Evolutionary conservation across 2,329 filamentous ascomycete genomes (phyloP).

Genomic region (Xylaria hypoxylon): DNA sequence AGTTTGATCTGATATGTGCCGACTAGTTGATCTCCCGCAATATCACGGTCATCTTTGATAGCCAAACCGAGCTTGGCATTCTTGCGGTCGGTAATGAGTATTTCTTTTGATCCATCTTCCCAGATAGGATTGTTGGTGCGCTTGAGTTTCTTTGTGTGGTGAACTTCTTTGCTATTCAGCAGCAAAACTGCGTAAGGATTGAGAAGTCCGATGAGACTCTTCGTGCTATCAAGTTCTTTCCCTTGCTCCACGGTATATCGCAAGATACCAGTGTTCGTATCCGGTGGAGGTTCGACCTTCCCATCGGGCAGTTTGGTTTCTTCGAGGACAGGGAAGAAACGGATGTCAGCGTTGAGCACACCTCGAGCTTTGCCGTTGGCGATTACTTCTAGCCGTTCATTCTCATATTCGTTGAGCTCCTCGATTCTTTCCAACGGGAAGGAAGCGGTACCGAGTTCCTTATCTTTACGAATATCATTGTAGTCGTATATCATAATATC

Average conservation of each 20-base stretch:
- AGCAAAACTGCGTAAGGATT: slow-evolving; percentile 91
- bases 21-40: slow-evolving; percentile 83
- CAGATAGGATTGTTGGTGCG: slow-evolving; percentile 98
- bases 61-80: slow-evolving; percentile 89
- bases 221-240: slow-evolving; percentile 92
- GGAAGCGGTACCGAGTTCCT: slow-evolving; percentile 87
- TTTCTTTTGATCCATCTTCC: slow-evolving; percentile 91
- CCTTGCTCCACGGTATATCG: slow-evolving; percentile 95
- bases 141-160: slow-evolving; percentile 91
- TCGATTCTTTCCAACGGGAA: slow-evolving; percentile 88
- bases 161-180: slow-evolving; percentile 91
- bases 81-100: slow-evolving; percentile 94
- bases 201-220: slow-evolving; percentile 89
- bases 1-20: slow-evolving; percentile 96
- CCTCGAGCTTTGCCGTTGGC: slow-evolving; percentile 87
- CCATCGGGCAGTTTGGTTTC: slow-evolving; percentile 76
- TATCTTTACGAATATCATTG: slow-evolving; percentile 97
- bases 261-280: slow-evolving; percentile 92
- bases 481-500: slow-evolving; percentile 90
- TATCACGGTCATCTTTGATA: slow-evolving; percentile 94
- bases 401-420: slow-evolving; percentile 81
- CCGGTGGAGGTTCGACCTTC: slow-evolving; percentile 81
- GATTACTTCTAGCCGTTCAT: slow-evolving; percentile 84
- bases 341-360: slow-evolving; percentile 81
- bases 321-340: slow-evolving; percentile 94